Percentiles rank a stretch among this genome's conserved stretches.
phyloP scores from a whole-genome alignment of 495 filamentous ascomycete species.

The Xylaria nigripes region DNA sequence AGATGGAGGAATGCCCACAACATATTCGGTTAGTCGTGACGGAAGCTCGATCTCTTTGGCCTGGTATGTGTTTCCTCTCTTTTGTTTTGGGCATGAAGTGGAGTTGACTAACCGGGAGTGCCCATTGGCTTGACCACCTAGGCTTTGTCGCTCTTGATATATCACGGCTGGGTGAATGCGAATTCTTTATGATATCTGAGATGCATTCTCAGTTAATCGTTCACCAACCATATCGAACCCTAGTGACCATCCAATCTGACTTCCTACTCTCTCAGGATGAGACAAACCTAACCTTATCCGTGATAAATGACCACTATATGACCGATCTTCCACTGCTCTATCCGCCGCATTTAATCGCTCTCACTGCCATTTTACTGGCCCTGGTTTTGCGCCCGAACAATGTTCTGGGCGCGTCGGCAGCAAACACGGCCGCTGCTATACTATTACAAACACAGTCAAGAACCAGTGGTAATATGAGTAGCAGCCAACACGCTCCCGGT shows the following conservation, averaged over 20 bases:
- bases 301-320: conserved; percentile 95
- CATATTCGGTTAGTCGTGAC: conserved; percentile 83
- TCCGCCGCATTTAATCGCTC: conserved; percentile 81
- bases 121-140: conserved; percentile 22
- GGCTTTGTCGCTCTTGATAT: conserved; percentile 75
- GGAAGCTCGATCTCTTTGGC: conserved; percentile 83
- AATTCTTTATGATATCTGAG: conserved; percentile 91
- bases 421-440: conserved; percentile 33
- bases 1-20: conserved; percentile 97
- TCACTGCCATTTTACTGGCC: conserved; percentile 82
- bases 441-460: conserved; percentile 33
- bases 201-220: conserved; percentile 92
- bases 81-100: conserved; percentile 17
- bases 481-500: conserved; percentile 4
- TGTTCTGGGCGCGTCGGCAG: conserved; percentile 19
- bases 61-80: conserved; percentile 45
- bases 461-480: conserved; percentile 18
- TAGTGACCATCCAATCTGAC: conserved; percentile 61
- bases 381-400: conserved; percentile 61
- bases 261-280: conserved; percentile 73
- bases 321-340: conserved; percentile 86
- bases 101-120: neutral
- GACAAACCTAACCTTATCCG: conserved; percentile 64
- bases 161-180: conserved; percentile 88
- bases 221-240: conserved; percentile 92